These are phyloP conservation scores for Psilocybe tampanensis DNA, from an alignment of 768 basidiomycete genomes.

Conservation along the genomic window DNA sequence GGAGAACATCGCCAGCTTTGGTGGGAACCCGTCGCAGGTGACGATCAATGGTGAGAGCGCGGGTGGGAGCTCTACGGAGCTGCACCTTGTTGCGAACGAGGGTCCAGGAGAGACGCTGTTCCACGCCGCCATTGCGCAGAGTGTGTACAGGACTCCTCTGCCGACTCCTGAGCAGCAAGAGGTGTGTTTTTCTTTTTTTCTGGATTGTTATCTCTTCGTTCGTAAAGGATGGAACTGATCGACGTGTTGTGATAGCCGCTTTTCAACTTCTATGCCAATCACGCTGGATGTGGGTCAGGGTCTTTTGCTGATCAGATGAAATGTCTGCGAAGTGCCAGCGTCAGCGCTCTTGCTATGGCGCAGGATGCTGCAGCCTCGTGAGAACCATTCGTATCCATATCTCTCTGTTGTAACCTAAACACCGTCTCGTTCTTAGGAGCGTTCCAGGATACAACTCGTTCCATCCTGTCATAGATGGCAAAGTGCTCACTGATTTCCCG, in stretches of 20 bases:
- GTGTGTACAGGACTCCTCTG: constrained; percentile 55
- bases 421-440: constrained; percentile 23
- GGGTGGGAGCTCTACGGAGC: constrained; percentile 54
- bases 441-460: constrained; percentile 48
- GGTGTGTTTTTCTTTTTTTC: constrained; percentile 34
- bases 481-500: constrained; percentile 51
- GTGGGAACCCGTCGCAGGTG: constrained; percentile 59
- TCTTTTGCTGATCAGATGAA: constrained; percentile 36
- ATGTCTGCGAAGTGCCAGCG: constrained; percentile 51
- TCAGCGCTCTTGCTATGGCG: constrained; percentile 54
- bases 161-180: constrained; percentile 53
- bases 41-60: constrained; percentile 67
- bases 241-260: constrained; percentile 36
- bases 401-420: not conserved
- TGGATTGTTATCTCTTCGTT: not conserved
- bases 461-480: constrained; percentile 57
- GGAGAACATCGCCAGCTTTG: constrained; percentile 60
- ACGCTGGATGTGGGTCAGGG: constrained; percentile 51
- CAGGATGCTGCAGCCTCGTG: constrained; percentile 56
- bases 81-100: constrained; percentile 55
- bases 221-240: not conserved
- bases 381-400: constrained; percentile 12
- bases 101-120: constrained; percentile 47
- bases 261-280: constrained; percentile 51
- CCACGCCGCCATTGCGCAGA: constrained; percentile 61